Base-by-base conservation (phyloP, 192 early-diverging fungal species). In the Haplosporangium gracile region DNA sequence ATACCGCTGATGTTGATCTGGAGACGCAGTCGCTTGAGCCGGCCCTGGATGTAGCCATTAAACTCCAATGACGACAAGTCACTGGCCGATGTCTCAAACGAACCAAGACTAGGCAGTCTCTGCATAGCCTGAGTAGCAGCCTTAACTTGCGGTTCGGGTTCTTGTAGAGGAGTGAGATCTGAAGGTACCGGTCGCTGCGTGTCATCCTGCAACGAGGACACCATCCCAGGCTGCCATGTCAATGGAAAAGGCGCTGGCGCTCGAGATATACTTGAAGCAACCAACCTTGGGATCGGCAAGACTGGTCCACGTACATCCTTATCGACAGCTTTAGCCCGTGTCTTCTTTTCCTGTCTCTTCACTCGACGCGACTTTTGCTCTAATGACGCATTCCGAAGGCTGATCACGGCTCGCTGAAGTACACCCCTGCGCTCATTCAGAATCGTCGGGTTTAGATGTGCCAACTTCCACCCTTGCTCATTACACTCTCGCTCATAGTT, bases 401-500 rank as follows among this genome's bases (percentile, higher is more conserved):
- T 94, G 82, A 97, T 95, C 0, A 98, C 97, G 2, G 96, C 97
- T 0, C 95, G 92, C 78, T 97, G 96, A 73, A 98, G 87, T 49
- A 97, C 68, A 18, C 97, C 97, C 26, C 95, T 91, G 38, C 94
- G 93, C 0, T 92, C 95, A 10, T 88, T 77, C 57, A 97, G 89
- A 68, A 92, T 80, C 49, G 89, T 86, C 34, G 89, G 90, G 77
- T 98, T 98, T 32, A 97, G 88, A 82, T 92, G 94, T 4, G 94
- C 93, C 71, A 98, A 90, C 72, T 94, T 93, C 97, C 97, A 97
- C 5, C 96, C 96, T 20, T 97, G 89, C n/a, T 77, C 82, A 68
- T 98, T 98, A 80, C 96, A 97, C 68, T 95, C 93, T 3, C 92
- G 96, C 82, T 98, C 97, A 82, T 97, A 98, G 16, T 87, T 85